Evolutionary conservation across 2,329 filamentous ascomycete genomes (phyloP).

Genomic region (Calonectria pseudoturangicola): DNA sequence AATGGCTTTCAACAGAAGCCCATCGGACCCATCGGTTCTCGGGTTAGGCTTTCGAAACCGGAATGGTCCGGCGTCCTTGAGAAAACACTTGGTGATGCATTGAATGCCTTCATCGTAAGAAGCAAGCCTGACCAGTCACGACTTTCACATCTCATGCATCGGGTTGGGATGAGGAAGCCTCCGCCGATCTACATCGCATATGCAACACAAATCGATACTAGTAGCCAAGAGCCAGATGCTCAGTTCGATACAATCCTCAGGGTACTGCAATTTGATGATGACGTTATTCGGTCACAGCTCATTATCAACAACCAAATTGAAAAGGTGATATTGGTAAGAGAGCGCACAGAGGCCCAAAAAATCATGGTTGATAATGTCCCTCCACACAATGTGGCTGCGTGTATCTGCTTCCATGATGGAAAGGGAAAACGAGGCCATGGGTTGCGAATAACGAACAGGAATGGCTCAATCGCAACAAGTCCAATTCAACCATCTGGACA

Average conservation of each 20-base stretch:
- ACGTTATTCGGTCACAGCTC: slow-evolving; percentile 85
- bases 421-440: slow-evolving; percentile 73
- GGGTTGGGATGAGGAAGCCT: slow-evolving; percentile 70
- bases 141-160: slow-evolving; percentile 79
- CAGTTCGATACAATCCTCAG: slow-evolving; percentile 86
- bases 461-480: slow-evolving; percentile 64
- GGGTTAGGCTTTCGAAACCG: slow-evolving; percentile 85
- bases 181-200: slow-evolving; percentile 64
- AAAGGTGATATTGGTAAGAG: slow-evolving; percentile 85
- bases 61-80: slow-evolving; percentile 91
- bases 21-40: slow-evolving; percentile 87
- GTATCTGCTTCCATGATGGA: slow-evolving; percentile 80
- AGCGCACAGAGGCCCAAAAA: slow-evolving; percentile 78
- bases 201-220: slow-evolving; percentile 59
- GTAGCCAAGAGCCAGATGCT: slow-evolving; percentile 80
- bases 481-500: slow-evolving; percentile 68
- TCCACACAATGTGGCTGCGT: slow-evolving; percentile 83
- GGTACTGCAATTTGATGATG: slow-evolving; percentile 87
- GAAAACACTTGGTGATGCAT: slow-evolving; percentile 79
- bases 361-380: slow-evolving; percentile 79
- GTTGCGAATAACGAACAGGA: slow-evolving; percentile 71
- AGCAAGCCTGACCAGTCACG: slow-evolving; percentile 84
- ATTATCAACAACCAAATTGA: slow-evolving; percentile 91
- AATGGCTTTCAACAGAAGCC: slow-evolving; percentile 81
- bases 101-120: slow-evolving; percentile 88